Evolutionary conservation across 768 basidiomycete genomes (phyloP).

Genomic region (Mycena filopes): DNA sequence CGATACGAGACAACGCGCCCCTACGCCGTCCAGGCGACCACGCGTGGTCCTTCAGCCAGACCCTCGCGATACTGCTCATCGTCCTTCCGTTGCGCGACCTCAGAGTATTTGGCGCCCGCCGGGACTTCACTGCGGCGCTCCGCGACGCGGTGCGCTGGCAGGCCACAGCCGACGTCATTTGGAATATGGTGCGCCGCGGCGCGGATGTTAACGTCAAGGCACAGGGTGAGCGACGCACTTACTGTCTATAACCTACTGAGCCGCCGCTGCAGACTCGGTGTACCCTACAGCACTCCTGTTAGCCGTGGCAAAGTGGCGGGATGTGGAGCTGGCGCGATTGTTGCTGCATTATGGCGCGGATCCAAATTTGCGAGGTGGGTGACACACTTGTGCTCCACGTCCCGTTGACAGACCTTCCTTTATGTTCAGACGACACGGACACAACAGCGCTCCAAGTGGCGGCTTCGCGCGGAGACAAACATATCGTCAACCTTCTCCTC

Average conservation of each 20-base stretch:
- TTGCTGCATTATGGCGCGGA: constrained; percentile 8
- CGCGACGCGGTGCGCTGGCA: constrained; percentile 1
- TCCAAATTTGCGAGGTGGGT: neutral
- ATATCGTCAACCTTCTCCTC: neutral
- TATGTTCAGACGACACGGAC: neutral
- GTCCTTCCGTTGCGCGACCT: constrained; percentile 36
- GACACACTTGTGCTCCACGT: too few species aligned
- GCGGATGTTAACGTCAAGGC: constrained; percentile 11
- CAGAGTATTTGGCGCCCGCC: neutral
- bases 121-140: neutral
- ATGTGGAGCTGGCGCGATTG: neutral
- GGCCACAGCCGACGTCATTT: neutral
- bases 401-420: neutral
- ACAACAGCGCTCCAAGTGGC: neutral
- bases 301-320: neutral
- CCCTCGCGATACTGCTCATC: constrained; percentile 36
- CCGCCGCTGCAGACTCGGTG: neutral
- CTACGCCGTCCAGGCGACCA: constrained; percentile 10
- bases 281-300: constrained; percentile 5
- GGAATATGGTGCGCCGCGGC: constrained; percentile 12
- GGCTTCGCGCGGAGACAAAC: neutral
- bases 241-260: neutral
- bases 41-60: constrained; percentile 36
- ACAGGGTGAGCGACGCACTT: neutral
- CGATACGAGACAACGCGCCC: constrained; percentile 19